Percentiles rank a stretch among this genome's conserved stretches.
Conservation (phyloP, 2,329 filamentous ascomycete species). For the Fusarium napiforme region DNA sequence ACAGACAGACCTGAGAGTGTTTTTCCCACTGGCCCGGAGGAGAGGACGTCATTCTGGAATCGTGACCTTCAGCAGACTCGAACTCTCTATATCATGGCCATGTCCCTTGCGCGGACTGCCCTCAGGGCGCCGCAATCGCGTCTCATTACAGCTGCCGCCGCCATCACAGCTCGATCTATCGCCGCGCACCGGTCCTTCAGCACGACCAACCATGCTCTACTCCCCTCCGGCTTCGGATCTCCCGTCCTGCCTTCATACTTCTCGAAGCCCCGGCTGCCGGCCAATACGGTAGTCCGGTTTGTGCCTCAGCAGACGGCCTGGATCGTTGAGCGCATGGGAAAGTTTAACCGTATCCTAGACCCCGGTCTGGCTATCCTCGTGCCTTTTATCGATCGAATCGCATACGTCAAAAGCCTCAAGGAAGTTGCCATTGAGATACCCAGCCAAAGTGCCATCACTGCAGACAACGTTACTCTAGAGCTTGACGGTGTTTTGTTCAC, state of each 20-base stretch:
- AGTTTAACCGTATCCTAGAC: conserved; percentile 92
- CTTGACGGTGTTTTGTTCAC: conserved; percentile 96
- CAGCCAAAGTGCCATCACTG: conserved; percentile 96
- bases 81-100: conserved; percentile 43
- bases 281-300: conserved; percentile 95
- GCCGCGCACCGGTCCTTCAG: conserved; percentile 45
- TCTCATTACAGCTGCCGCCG: conserved; percentile 33
- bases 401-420: conserved; percentile 98
- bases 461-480: conserved; percentile 97
- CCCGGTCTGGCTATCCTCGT: conserved; percentile 90
- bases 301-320: conserved; percentile 99
- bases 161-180: conserved; percentile 28
- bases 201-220: conserved; percentile 47
- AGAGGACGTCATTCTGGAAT: conserved; percentile 40
- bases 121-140: conserved; percentile 42
- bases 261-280: conserved; percentile 77
- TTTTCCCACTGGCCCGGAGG: conserved; percentile 39
- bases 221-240: conserved; percentile 49
- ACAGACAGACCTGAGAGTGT: not conserved
- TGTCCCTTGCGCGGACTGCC: conserved; percentile 46
- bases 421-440: conserved; percentile 97
- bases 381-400: conserved; percentile 93
- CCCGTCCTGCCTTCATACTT: conserved; percentile 77
- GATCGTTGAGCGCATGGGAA: conserved; percentile 99
- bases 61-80: conserved; percentile 28